Percentiles rank a stretch among this genome's conserved stretches.
phyloP scores from a whole-genome alignment of 495 filamentous ascomycete genomes.

The Polyplosphaeria fusca region DNA sequence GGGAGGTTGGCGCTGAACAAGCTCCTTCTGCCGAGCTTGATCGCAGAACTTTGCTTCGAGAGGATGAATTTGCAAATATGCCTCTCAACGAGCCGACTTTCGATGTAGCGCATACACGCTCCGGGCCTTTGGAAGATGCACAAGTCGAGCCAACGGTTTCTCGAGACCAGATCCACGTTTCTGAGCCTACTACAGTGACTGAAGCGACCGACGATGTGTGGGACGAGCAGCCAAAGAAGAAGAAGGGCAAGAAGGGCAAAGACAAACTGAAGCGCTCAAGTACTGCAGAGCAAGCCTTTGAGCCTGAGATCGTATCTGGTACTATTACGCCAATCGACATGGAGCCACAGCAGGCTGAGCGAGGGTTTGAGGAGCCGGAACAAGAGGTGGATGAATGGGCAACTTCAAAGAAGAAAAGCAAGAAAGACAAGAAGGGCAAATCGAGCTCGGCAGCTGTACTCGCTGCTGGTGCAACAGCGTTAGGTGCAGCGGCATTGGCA shows the following conservation, averaged over 20 bases:
- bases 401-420: constrained; percentile 28
- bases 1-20: constrained; percentile 6
- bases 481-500: not conserved
- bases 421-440: constrained; percentile 34
- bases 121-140: too few relatives aligned
- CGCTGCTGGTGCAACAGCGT: constrained; percentile 6
- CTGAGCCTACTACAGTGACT: too few relatives aligned
- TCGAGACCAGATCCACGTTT: too few relatives aligned
- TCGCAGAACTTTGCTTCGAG: not conserved
- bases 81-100: not conserved
- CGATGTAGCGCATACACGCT: not conserved
- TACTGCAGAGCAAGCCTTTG: constrained; percentile 14
- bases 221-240: constrained; percentile 37
- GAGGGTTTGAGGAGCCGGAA: not conserved
- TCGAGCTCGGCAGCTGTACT: not conserved
- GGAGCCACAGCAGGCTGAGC: not conserved
- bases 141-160: too few relatives aligned
- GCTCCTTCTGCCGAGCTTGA: constrained; percentile 2
- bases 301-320: not conserved
- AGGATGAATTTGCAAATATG: not conserved
- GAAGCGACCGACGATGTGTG: constrained; percentile 29
- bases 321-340: constrained; percentile 1
- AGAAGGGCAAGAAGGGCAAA: constrained; percentile 32
- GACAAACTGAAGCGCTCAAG: constrained; percentile 23
- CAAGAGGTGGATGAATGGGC: constrained; percentile 17